phyloP scores from a whole-genome alignment of 2,329 filamentous ascomycete genomes.

The Colletotrichum kahawae region DNA sequence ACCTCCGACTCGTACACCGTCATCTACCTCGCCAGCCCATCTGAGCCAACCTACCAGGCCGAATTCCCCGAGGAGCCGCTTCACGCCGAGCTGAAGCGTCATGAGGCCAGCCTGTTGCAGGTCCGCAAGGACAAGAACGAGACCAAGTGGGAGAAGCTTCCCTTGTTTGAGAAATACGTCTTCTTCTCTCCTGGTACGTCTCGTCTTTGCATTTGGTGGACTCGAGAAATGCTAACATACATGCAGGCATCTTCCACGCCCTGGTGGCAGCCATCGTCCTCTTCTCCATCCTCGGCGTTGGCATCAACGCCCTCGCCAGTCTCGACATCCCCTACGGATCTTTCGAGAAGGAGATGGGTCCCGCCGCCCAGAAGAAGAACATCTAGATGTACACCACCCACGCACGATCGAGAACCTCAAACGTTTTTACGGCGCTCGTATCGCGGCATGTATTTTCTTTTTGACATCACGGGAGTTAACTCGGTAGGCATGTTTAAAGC shows the following conservation, averaged over 20 bases:
- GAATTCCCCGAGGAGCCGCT: conserved; percentile 62
- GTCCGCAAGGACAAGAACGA: conserved; percentile 42
- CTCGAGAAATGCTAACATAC: conserved; percentile 7
- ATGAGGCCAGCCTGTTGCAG: conserved; percentile 33
- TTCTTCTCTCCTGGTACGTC: conserved; percentile 85
- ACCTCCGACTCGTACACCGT: conserved; percentile 68
- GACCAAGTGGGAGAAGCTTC: conserved; percentile 46
- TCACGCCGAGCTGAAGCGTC: conserved; percentile 78
- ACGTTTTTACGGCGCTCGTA: background rate
- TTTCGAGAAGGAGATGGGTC: conserved; percentile 95
- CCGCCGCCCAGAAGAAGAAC: conserved; percentile 90
- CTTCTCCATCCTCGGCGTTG: conserved; percentile 79
- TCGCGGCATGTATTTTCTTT: conserved; percentile 8
- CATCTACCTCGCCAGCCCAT: conserved; percentile 73
- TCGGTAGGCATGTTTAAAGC: conserved; percentile 13
- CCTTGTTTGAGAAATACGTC: conserved; percentile 90
- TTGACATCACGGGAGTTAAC: conserved; percentile 18
- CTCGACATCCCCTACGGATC: conserved; percentile 91
- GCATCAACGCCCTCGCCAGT: conserved; percentile 76
- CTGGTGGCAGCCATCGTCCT: conserved; percentile 74
- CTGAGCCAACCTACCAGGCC: conserved; percentile 65
- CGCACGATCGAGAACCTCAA: background rate
- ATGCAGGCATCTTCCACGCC: conserved; percentile 87
- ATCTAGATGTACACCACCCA: conserved; percentile 61
- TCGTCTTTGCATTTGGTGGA: background rate